phyloP scores from a whole-genome alignment of 441 rosid species.

The Populus tomentosa region DNA sequence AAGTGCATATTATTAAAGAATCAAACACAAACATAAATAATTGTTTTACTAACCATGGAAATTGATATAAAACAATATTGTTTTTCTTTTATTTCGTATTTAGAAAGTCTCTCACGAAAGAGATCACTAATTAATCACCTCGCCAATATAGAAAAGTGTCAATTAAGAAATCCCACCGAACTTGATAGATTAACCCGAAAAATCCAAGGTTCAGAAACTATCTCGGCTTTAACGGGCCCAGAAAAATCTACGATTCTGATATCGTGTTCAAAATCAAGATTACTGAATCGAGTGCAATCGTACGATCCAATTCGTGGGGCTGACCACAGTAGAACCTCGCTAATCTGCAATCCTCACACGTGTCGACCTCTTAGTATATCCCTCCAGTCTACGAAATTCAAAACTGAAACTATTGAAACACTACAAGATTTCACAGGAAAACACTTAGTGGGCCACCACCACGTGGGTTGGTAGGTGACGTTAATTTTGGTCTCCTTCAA shows the following conservation, averaged over 20 bases:
- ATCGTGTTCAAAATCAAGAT: not conserved
- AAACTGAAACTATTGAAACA: not conserved
- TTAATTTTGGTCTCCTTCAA: no score
- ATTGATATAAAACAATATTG: no score
- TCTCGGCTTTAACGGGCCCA: not conserved
- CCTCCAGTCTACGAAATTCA: slow-evolving; percentile 29
- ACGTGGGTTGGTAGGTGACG: not conserved
- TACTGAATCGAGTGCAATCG: not conserved
- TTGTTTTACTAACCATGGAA: no score
- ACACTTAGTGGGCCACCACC: slow-evolving; percentile 1
- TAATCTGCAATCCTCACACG: slow-evolving; percentile 1
- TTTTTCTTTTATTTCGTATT: no score
- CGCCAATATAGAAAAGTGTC: no score
- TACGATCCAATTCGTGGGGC: slow-evolving; percentile 5
- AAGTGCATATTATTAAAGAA: no score
- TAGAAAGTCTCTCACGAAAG: no score
- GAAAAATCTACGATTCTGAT: not conserved
- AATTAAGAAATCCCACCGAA: no score
- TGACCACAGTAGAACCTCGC: not conserved
- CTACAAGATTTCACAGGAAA: not conserved
- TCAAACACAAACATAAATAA: no score
- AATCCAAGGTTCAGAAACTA: no score
- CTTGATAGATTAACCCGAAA: no score
- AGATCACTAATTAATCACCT: no score
- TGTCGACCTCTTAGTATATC: not conserved